phyloP scores from a whole-genome alignment of 1,284 basidiomycete genomes.

The Xerocomus nothofagi region DNA sequence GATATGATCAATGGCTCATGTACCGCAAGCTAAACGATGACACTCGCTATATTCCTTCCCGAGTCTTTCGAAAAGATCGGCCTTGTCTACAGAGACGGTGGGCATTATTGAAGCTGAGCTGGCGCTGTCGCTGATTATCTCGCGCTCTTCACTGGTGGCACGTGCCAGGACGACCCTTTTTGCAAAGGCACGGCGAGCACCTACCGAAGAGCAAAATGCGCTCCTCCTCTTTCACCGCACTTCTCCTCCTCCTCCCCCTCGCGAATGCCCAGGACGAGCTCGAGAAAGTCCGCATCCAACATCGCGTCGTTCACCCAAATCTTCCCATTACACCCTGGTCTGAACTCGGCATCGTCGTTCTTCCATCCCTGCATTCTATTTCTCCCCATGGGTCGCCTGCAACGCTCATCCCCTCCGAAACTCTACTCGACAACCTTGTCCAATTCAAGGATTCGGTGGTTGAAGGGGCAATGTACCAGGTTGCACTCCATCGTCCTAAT shows the following conservation, averaged over 20 bases:
- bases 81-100: conserved; percentile 94
- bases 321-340: conserved; percentile 35
- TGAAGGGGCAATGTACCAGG: conserved; percentile 63
- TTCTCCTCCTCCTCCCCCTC: conserved; percentile 20
- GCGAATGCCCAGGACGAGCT: conserved; percentile 13
- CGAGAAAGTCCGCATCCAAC: conserved; percentile 34
- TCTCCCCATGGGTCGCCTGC: conserved; percentile 28
- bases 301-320: conserved; percentile 43
- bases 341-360: conserved; percentile 34
- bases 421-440: conserved; percentile 44
- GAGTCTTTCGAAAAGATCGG: conserved; percentile 87
- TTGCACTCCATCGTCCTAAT: conserved; percentile 64
- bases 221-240: conserved; percentile 3
- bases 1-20: conserved; percentile 24
- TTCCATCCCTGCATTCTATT: conserved; percentile 30
- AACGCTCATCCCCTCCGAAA: conserved; percentile 38
- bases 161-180: conserved; percentile 4
- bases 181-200: conserved; percentile 4
- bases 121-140: background rate
- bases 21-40: background rate
- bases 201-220: conserved; percentile 5
- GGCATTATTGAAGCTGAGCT: conserved; percentile 62
- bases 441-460: conserved; percentile 42
- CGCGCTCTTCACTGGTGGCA: too few species aligned
- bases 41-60: conserved; percentile 79